Evolutionary conservation across 2,329 filamentous ascomycete genomes (phyloP).

Genomic region (Cryphonectria radicalis): DNA sequence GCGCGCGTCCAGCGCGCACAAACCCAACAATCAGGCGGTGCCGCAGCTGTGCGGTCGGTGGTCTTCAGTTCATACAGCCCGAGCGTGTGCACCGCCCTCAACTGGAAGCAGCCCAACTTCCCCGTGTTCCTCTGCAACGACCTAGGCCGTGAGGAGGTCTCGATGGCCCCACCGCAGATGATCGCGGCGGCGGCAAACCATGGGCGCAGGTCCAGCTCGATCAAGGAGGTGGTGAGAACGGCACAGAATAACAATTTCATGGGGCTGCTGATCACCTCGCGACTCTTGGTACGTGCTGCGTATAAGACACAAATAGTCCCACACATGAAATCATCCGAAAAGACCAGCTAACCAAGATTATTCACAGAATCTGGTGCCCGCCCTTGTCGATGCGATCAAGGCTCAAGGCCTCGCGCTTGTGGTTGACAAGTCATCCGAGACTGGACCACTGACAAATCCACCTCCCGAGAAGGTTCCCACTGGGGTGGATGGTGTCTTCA

Average conservation of each 20-base stretch:
- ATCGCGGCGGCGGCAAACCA: constrained; percentile 50
- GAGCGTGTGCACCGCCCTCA: constrained; percentile 87
- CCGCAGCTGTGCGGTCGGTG: constrained; percentile 72
- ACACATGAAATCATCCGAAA: not conserved
- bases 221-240: constrained; percentile 93
- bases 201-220: constrained; percentile 76
- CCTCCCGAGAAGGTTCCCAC: constrained; percentile 67
- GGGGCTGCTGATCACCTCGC: constrained; percentile 89
- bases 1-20: constrained; percentile 69
- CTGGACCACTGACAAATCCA: constrained; percentile 49
- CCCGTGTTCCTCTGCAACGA: constrained; percentile 96
- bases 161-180: constrained; percentile 42
- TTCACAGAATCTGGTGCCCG: constrained; percentile 85
- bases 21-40: constrained; percentile 57
- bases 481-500: constrained; percentile 86
- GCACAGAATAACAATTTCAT: constrained; percentile 98
- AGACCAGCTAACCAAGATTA: constrained; percentile 25
- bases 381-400: constrained; percentile 91
- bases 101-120: constrained; percentile 99
- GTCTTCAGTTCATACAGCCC: constrained; percentile 95
- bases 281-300: constrained; percentile 71
- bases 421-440: constrained; percentile 76
- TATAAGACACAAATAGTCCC: not conserved
- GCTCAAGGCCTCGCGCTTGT: constrained; percentile 91
- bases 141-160: constrained; percentile 66